Evolutionary conservation across 257 asterid species (phyloP).

Genomic region (Buddleja alternifolia): DNA sequence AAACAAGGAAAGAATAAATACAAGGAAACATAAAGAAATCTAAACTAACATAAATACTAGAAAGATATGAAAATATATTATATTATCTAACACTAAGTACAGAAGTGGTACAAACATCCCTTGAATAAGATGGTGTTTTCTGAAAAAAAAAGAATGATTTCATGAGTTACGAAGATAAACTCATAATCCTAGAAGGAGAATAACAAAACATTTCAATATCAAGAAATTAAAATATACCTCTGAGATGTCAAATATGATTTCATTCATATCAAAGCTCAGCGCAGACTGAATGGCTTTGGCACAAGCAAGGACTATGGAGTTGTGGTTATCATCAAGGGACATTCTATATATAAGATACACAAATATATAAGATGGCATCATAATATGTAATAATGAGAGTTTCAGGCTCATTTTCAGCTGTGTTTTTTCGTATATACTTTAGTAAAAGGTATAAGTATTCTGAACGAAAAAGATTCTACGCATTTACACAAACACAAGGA

Average conservation of each 20-base stretch:
- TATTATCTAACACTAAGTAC: too few relatives aligned
- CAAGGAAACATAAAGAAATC: too few relatives aligned
- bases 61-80: too few relatives aligned
- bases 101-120: slow-evolving; percentile 78
- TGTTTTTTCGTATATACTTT: slow-evolving; percentile 15
- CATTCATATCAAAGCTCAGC: slow-evolving; percentile 69
- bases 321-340: slow-evolving; percentile 82
- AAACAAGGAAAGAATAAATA: too few relatives aligned
- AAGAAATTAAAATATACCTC: slow-evolving; percentile 57
- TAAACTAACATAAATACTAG: too few relatives aligned
- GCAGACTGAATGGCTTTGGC: slow-evolving; percentile 74
- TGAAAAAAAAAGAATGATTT: slow-evolving; percentile 45
- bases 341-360: slow-evolving; percentile 62
- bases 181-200: slow-evolving; percentile 20
- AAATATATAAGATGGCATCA: slow-evolving; percentile 22
- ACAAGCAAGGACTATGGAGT: slow-evolving; percentile 82
- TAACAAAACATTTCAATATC: slow-evolving; percentile 23
- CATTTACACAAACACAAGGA: slow-evolving; percentile 12
- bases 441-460: background rate
- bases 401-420: slow-evolving; percentile 6
- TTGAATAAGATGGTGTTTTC: slow-evolving; percentile 56
- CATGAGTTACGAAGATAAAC: slow-evolving; percentile 27
- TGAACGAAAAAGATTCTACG: background rate
- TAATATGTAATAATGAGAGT: slow-evolving; percentile 3
- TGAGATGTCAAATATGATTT: slow-evolving; percentile 55